Conservation (phyloP, 371 early-diverging fungal genomes). For the Zopfochytrium polystomum region DNA sequence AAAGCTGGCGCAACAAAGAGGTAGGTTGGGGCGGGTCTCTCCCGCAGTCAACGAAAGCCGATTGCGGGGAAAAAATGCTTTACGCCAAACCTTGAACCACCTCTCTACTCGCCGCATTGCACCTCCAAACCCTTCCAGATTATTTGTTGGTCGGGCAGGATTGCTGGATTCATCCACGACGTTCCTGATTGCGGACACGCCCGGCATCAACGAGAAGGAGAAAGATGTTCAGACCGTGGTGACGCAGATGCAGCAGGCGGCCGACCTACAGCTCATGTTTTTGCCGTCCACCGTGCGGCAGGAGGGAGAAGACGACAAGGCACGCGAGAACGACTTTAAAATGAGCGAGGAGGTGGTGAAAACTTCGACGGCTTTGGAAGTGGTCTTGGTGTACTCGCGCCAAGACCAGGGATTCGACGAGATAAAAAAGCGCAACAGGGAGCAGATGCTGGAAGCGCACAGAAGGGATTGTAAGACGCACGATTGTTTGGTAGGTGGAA, state of each 20-base stretch:
- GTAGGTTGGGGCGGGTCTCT: no score
- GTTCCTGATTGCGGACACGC: neutral
- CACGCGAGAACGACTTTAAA: neutral
- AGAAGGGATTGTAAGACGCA: no score
- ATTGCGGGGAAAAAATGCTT: no score
- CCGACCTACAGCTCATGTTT: neutral
- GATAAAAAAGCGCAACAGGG: no score
- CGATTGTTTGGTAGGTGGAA: no score
- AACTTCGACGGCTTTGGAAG: neutral
- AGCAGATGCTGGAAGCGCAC: no score
- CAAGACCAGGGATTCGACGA: neutral
- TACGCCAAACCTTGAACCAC: no score
- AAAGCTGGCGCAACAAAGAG: no score
- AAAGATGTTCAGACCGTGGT: neutral
- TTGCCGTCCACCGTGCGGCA: neutral
- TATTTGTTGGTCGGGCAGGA: neutral
- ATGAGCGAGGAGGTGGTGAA: neutral
- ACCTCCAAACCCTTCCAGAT: no score
- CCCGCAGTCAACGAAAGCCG: no score
- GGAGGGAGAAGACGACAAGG: neutral
- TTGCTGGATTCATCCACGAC: neutral
- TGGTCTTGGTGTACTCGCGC: neutral
- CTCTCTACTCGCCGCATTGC: no score
- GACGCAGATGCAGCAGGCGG: neutral
- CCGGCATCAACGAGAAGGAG: neutral